Evolutionary conservation across 768 basidiomycete genomes (phyloP).

Genomic region (Xerocomus potaroensis): DNA sequence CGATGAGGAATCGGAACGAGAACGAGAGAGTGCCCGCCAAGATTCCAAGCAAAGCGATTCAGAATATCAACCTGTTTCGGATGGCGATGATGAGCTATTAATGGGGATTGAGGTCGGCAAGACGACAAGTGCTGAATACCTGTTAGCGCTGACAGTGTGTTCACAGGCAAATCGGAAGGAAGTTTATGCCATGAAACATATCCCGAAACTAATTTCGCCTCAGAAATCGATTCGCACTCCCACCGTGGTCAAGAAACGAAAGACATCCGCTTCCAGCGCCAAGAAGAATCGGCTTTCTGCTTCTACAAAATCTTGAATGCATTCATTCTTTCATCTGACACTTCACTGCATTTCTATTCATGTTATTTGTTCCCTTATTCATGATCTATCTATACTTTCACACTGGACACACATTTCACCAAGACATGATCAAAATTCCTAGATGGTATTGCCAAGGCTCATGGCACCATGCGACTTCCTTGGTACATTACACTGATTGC

Average conservation of each 20-base stretch:
- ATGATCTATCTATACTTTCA: conserved; percentile 5
- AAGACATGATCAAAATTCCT: background rate
- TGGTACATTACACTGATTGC: background rate
- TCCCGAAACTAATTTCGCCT: conserved; percentile 1
- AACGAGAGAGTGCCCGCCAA: too few relatives aligned
- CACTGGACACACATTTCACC: conserved; percentile 8
- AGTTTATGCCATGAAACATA: conserved; percentile 31
- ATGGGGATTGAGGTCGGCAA: conserved; percentile 52
- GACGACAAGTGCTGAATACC: conserved; percentile 1
- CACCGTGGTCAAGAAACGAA: conserved; percentile 21
- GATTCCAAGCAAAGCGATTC: conserved; percentile 9
- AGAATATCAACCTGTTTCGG: conserved; percentile 21
- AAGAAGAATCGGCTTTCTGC: conserved; percentile 13
- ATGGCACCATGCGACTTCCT: background rate
- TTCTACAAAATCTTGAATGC: conserved; percentile 7
- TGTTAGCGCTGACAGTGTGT: background rate
- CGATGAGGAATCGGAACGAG: conserved; percentile 20
- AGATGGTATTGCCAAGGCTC: background rate
- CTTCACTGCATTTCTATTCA: background rate
- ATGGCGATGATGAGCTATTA: conserved; percentile 59
- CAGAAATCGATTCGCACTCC: conserved; percentile 7
- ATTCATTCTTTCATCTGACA: background rate
- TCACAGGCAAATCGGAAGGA: conserved; percentile 41
- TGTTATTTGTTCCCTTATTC: conserved; percentile 14
- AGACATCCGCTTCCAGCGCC: background rate